Evolutionary conservation across 2,329 filamentous ascomycete genomes (phyloP).

Genomic region (Fusarium sp.): DNA sequence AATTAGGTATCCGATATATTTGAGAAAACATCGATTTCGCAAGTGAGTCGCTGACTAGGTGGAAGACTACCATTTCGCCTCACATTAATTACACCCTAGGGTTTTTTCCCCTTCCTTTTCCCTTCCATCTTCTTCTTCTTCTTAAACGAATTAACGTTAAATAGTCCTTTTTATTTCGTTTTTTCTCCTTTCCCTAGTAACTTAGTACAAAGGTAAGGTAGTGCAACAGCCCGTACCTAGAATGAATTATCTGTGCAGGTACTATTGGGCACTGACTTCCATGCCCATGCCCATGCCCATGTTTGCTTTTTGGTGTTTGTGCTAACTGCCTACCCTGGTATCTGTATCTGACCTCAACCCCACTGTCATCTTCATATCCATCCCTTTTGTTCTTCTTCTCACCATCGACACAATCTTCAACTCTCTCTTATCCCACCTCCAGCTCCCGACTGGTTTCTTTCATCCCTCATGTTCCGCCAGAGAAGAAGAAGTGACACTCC

Average conservation of each 20-base stretch:
- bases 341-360: not conserved
- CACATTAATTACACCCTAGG: not conserved
- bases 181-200: not conserved
- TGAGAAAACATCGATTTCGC: not conserved
- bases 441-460: not conserved
- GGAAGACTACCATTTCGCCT: not conserved
- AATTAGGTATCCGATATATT: not conserved
- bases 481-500: not conserved
- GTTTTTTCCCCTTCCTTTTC: no score
- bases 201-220: not conserved
- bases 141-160: not conserved
- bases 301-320: not conserved
- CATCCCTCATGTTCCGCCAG: not conserved
- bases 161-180: not conserved
- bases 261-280: not conserved
- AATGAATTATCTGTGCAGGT: not conserved
- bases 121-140: not conserved
- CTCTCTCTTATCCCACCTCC: not conserved
- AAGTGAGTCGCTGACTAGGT: not conserved
- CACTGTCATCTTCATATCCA: not conserved
- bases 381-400: not conserved
- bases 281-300: not conserved
- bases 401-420: not conserved
- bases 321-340: not conserved
- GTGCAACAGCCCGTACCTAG: not conserved